A percentile compares a stretch with the other conserved stretches of the same genome.
These are phyloP conservation scores for Apiospora koreana DNA, from an alignment of 2,329 filamentous ascomycete species.

Conservation along the genomic window DNA sequence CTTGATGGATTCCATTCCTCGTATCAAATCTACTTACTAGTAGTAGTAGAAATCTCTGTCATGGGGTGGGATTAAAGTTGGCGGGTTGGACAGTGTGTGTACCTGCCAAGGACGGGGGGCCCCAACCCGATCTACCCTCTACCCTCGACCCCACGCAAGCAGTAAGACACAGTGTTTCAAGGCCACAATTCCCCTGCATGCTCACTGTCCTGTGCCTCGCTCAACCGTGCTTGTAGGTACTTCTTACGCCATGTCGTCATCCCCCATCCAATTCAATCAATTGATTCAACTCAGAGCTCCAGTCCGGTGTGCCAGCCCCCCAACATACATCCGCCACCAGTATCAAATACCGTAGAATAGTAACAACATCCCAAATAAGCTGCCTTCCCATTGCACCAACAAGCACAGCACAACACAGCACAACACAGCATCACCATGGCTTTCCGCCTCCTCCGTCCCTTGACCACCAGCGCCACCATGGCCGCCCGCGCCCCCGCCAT, in stretches of 20 bases:
- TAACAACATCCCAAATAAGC: too few species aligned
- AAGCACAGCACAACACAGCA: too few species aligned
- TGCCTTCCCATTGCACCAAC: too few species aligned
- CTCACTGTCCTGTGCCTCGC: not conserved
- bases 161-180: not conserved
- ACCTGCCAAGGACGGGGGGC: not conserved
- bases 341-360: not conserved
- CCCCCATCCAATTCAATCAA: not conserved
- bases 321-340: not conserved
- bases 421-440: not conserved
- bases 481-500: not conserved
- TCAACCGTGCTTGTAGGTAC: too few species aligned
- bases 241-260: slow-evolving; percentile 2
- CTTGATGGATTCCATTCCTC: not conserved
- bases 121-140: too few species aligned
- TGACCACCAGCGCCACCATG: not conserved
- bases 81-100: not conserved
- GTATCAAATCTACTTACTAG: not conserved
- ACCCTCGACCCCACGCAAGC: not conserved
- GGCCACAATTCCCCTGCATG: too few species aligned
- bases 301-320: too few species aligned
- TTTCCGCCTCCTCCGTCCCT: not conserved
- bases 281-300: not conserved
- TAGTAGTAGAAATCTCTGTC: not conserved
- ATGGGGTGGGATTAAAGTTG: not conserved